phyloP scores from a whole-genome alignment of 805 yeast species.

The Candida verbasci region DNA sequence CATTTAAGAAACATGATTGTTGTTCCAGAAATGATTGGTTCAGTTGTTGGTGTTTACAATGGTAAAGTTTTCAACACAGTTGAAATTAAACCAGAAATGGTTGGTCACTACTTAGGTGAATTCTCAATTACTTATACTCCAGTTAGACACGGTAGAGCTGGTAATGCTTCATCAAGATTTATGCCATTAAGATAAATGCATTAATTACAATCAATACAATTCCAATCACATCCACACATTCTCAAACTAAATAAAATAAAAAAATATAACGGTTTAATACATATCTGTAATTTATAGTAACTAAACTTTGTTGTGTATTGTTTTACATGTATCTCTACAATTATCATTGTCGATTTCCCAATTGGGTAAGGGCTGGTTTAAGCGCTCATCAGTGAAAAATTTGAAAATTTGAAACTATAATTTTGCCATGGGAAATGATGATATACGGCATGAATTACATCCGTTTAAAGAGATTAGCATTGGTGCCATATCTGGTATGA shows the following conservation, averaged over 20 bases:
- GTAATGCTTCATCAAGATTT: constrained; percentile 76
- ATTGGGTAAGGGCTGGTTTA: background rate
- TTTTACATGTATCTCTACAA: too few species aligned
- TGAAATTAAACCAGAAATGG: constrained; percentile 99
- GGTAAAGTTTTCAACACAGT: constrained; percentile 99
- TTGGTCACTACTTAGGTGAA: constrained; percentile 99
- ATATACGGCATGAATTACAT: constrained; percentile 8
- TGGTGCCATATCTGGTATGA: constrained; percentile 69
- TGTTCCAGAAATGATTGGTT: constrained; percentile 99
- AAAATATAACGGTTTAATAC: constrained; percentile 5
- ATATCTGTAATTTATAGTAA: constrained; percentile 8
- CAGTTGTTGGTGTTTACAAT: constrained; percentile 98
- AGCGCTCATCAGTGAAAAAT: constrained; percentile 5
- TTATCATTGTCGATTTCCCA: too few species aligned
- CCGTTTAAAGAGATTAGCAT: constrained; percentile 38
- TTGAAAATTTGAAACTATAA: background rate
- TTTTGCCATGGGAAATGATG: too few species aligned
- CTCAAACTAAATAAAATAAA: background rate
- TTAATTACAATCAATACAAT: background rate
- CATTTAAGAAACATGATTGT: constrained; percentile 98
- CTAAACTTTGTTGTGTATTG: too few species aligned
- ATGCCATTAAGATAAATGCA: constrained; percentile 52
- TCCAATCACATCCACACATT: background rate
- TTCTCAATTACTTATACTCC: constrained; percentile 99
- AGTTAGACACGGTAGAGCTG: constrained; percentile 99